A percentile compares a stretch with the other conserved stretches of the same genome.
phyloP scores from a whole-genome alignment of 2,329 filamentous ascomycete genomes.

The Dryadomyces quercivorus region DNA sequence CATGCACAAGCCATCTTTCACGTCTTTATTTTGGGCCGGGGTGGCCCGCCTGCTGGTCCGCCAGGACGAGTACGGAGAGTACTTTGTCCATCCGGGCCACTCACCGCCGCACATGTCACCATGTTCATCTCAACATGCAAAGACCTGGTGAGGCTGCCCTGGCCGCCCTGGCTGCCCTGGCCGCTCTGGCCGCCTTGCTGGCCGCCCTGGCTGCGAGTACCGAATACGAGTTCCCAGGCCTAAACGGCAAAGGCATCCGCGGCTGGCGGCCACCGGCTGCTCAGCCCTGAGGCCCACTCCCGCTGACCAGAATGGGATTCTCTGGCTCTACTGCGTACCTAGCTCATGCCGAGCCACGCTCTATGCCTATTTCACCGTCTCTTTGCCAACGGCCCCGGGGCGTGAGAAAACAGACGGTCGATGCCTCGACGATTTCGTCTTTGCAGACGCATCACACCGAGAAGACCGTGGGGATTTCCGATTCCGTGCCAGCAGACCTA shows the following conservation, averaged over 20 bases:
- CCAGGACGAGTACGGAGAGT: not conserved
- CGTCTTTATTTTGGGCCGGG: too few species aligned
- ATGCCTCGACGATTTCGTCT: too few species aligned
- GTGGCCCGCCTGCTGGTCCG: too few species aligned
- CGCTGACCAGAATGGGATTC: not conserved
- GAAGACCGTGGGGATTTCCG: slow-evolving; percentile 1
- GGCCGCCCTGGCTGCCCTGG: too few species aligned
- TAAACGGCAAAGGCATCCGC: too few species aligned
- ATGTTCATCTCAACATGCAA: not conserved
- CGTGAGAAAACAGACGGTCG: not conserved
- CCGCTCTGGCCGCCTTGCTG: too few species aligned
- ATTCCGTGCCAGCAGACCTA: not conserved
- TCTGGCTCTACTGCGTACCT: not conserved
- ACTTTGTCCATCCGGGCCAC: too few species aligned
- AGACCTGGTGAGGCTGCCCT: too few species aligned
- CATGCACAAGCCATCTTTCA: too few species aligned
- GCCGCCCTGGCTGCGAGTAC: too few species aligned
- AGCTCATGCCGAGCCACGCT: not conserved
- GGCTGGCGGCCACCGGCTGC: not conserved
- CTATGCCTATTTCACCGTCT: not conserved
- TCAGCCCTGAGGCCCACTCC: not conserved
- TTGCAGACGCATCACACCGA: not conserved
- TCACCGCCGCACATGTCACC: not conserved
- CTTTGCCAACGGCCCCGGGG: not conserved
- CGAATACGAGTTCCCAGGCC: too few species aligned